Base-by-base conservation (phyloP, 2,329 filamentous ascomycete species). In the Epichloe brachyelytri region DNA sequence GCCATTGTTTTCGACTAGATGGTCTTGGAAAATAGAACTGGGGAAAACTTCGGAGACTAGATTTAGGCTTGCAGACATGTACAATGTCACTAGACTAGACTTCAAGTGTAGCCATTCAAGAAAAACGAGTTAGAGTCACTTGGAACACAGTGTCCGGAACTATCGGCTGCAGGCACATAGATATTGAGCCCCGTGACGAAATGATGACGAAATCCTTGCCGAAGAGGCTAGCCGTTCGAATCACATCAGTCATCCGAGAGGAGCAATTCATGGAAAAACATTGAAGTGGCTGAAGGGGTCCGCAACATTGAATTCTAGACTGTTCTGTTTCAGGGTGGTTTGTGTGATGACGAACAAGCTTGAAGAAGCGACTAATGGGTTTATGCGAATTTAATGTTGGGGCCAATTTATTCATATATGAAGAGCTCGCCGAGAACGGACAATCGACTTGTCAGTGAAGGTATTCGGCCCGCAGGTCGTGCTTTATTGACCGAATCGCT, bases 1-100 rank as follows among this genome's bases (percentile, higher is more conserved):
- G 82, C 80, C 15, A 86, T 88, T 64, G 76, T 80, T 45, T 86
- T 85, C 59, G 82, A 86, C 55, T 79, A 75, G 14, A 30, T 14
- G 17, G 10, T 41, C 15, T 46, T 22, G 36, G 12, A 43, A n/a
- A 6, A 22, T 5, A 14, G 12, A 34, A 48, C 8, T 15, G 14
- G 19, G 12, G 22, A 17, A 11, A n/a, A n/a, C 39, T n/a, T 33
- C 3, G n/a, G 45, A 41, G 43, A 36, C 20, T n/a, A 39, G 36
- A 40, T 33, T 30, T 11, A 38, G 17, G n/a, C 19, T 39, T 38
- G 34, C 36, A 49, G 26, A 36, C 40, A 36, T 33, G 22, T 26
- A 26, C 22, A 26, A 26, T 26, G 34, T 7, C 20, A 15, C 36
- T 26, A 48, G 46, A 48, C 11, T 38, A 48, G 34, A 48, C 41